phyloP scores from a whole-genome alignment of 495 filamentous ascomycete species.

The Tuber brumale region DNA sequence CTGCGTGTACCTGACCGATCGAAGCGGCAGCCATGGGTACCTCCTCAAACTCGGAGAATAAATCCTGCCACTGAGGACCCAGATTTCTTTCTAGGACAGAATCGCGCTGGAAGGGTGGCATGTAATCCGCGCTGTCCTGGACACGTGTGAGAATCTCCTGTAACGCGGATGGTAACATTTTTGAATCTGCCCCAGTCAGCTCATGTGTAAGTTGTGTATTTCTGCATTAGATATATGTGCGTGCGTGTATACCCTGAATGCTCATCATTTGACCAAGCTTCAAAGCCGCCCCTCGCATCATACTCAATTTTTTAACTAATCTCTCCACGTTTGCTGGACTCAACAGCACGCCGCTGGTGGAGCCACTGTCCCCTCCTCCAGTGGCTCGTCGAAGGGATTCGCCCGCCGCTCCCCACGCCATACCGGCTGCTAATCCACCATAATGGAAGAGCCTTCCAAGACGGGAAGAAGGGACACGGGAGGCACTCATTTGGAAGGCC shows the following conservation, averaged over 20 bases:
- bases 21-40: conserved; percentile 93
- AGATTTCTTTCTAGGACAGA: conserved; percentile 71
- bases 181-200: conserved; percentile 59
- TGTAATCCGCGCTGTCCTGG: conserved; percentile 95
- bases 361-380: conserved; percentile 50
- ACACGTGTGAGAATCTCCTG: conserved; percentile 85
- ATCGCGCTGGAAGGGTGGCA: conserved; percentile 88
- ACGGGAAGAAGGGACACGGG: conserved; percentile 80
- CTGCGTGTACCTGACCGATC: conserved; percentile 92
- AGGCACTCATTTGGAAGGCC: conserved; percentile 73
- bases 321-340: conserved; percentile 85
- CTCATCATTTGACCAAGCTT: conserved; percentile 97
- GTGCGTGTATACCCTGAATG: conserved; percentile 60
- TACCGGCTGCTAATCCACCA: conserved; percentile 81
- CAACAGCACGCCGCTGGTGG: conserved; percentile 71
- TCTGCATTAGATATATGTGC: neutral
- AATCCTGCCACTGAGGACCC: conserved; percentile 73
- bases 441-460: conserved; percentile 90
- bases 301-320: conserved; percentile 81
- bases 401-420: conserved; percentile 87
- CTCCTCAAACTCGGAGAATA: conserved; percentile 80
- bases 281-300: conserved; percentile 96
- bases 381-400: conserved; percentile 67
- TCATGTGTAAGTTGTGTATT: neutral
- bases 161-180: conserved; percentile 81